Percentiles rank a stretch among this genome's conserved stretches.
phyloP scores from a whole-genome alignment of 768 basidiomycete genomes.

The Xerocomus brunneocitrinus region DNA sequence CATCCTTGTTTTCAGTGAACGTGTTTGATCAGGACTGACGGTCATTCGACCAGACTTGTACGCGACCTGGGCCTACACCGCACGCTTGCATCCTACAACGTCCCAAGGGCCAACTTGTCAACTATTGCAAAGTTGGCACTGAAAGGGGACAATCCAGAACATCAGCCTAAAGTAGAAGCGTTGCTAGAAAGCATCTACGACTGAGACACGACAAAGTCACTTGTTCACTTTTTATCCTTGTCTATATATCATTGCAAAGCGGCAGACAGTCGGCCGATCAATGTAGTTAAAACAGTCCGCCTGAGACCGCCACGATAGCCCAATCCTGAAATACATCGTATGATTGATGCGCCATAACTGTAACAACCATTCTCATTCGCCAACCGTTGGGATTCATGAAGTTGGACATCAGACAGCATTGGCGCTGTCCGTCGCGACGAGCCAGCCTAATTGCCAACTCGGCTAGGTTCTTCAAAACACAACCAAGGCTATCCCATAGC shows the following conservation, averaged over 20 bases:
- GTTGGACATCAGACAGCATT: slow-evolving; percentile 8
- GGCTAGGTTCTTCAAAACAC: slow-evolving; percentile 7
- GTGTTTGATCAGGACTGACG: slow-evolving; percentile 3
- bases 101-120: slow-evolving; percentile 52
- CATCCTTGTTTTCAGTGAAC: background rate
- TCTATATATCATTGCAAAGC: too few species aligned
- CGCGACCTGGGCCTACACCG: slow-evolving; percentile 52
- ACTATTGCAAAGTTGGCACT: slow-evolving; percentile 41
- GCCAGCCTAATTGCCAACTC: slow-evolving; percentile 10
- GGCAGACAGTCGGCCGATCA: background rate
- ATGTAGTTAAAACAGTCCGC: background rate
- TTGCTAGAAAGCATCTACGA: slow-evolving; percentile 47
- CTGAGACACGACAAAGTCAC: background rate
- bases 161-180: slow-evolving; percentile 39
- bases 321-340: too few species aligned
- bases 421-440: slow-evolving; percentile 11
- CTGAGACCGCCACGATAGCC: background rate
- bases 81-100: slow-evolving; percentile 56
- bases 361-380: background rate
- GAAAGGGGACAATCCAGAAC: slow-evolving; percentile 31
- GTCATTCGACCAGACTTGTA: slow-evolving; percentile 47
- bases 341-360: slow-evolving; percentile 3
- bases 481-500: background rate
- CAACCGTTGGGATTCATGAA: slow-evolving; percentile 13
- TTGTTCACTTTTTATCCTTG: too few species aligned